These are phyloP conservation scores for Sungouiella thailandica DNA, from an alignment of 805 yeast species.

Conservation along the genomic window DNA sequence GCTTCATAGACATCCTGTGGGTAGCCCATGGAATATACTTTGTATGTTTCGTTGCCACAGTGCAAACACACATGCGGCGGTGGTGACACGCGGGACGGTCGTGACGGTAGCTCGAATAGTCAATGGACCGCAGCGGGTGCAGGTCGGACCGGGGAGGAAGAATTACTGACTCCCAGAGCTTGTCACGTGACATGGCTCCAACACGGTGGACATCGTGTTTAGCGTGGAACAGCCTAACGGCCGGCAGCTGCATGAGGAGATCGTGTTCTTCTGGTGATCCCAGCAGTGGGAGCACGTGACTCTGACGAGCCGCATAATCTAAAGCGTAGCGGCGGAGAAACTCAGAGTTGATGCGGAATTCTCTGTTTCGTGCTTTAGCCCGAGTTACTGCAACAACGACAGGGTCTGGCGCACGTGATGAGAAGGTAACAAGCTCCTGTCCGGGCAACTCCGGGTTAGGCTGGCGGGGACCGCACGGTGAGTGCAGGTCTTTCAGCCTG, in stretches of 20 bases:
- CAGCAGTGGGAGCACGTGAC: constrained; percentile 5
- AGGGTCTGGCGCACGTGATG: neutral
- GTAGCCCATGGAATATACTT: constrained; percentile 23
- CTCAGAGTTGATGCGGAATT: constrained; percentile 12
- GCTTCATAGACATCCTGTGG: constrained; percentile 19
- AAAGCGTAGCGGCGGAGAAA: constrained; percentile 15
- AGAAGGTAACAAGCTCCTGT: constrained; percentile 4
- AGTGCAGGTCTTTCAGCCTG: too few relatives aligned
- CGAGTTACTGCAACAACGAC: neutral
- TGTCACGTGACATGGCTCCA: constrained; percentile 13
- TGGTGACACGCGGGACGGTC: too few relatives aligned
- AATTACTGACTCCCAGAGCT: constrained; percentile 30
- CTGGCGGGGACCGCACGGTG: too few relatives aligned
- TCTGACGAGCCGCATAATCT: constrained; percentile 11
- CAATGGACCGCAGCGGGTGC: constrained; percentile 18
- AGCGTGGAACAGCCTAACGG: constrained; percentile 2
- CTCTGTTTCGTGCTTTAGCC: constrained; percentile 8
- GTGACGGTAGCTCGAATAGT: constrained; percentile 17
- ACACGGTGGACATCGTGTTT: constrained; percentile 1
- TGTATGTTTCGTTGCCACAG: constrained; percentile 20
- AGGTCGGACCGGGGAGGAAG: constrained; percentile 47
- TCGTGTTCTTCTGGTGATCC: constrained; percentile 3
- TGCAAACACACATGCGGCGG: too few relatives aligned
- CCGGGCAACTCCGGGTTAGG: too few relatives aligned
- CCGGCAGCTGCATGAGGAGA: constrained; percentile 4